Evolutionary conservation across 306 rosid species (phyloP).

Genomic region (Potentilla sterilis): DNA sequence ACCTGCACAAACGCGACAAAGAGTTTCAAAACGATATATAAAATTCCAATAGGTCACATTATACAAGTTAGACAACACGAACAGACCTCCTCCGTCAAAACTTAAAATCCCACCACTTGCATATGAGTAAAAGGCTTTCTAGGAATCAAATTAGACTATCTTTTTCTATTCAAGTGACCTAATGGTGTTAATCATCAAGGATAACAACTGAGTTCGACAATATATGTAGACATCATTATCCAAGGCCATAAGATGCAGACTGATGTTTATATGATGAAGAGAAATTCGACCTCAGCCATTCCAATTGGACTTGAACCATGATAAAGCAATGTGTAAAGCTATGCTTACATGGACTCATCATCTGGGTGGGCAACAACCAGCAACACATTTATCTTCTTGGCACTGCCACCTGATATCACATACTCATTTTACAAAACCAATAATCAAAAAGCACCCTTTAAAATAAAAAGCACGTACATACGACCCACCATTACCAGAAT

Average conservation of each 20-base stretch:
- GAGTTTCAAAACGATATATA: too few species aligned
- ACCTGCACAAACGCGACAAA: conserved; percentile 57
- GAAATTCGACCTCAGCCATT: not conserved
- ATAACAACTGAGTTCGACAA: not conserved
- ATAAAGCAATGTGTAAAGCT: not conserved
- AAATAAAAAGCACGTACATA: not conserved
- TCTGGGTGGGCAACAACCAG: conserved; percentile 87
- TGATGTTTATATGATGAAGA: not conserved
- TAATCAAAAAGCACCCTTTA: not conserved
- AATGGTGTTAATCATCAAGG: too few species aligned
- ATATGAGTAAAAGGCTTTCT: not conserved
- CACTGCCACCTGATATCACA: conserved; percentile 42
- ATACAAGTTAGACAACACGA: conserved; percentile 1
- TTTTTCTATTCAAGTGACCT: too few species aligned
- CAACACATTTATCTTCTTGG: conserved; percentile 56
- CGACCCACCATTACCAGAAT: conserved; percentile 36
- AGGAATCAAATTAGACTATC: not conserved
- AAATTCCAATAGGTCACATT: not conserved
- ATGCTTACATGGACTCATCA: conserved; percentile 83
- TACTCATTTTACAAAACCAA: not conserved
- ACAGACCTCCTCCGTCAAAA: not conserved
- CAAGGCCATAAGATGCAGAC: not conserved
- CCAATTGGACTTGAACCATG: not conserved
- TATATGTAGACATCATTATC: too few species aligned
- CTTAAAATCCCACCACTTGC: not conserved